phyloP scores from a whole-genome alignment of 1,284 basidiomycete genomes.

The Tetrapyrgos nigripes region DNA sequence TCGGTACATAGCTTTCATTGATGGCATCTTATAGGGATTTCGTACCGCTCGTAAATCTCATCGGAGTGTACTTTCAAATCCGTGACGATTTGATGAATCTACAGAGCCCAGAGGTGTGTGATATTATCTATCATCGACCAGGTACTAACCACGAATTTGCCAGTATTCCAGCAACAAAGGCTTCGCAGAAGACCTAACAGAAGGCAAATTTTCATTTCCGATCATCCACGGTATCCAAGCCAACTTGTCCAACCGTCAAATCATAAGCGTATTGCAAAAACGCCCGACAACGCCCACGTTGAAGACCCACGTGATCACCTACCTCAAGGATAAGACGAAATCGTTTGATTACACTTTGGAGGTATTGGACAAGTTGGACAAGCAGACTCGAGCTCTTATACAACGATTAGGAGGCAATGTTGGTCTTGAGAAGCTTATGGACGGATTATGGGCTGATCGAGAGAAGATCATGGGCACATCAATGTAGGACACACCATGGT shows the following conservation, averaged over 20 bases:
- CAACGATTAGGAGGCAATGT: conserved; percentile 55
- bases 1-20: too few species aligned
- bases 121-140: not conserved
- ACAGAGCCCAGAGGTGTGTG: not conserved
- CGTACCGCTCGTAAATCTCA: conserved; percentile 56
- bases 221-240: conserved; percentile 88
- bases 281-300: conserved; percentile 80
- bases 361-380: conserved; percentile 60
- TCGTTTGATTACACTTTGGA: conserved; percentile 74
- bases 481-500: too few species aligned
- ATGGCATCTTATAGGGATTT: not conserved
- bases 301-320: conserved; percentile 81
- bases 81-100: conserved; percentile 98
- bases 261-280: conserved; percentile 88
- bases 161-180: conserved; percentile 93
- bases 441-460: conserved; percentile 40
- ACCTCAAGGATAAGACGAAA: conserved; percentile 70
- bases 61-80: conserved; percentile 96
- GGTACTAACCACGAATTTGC: too few species aligned
- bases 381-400: conserved; percentile 52
- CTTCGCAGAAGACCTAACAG: conserved; percentile 93
- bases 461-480: not conserved
- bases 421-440: conserved; percentile 52
- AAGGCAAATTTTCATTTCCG: conserved; percentile 97
- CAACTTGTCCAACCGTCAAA: conserved; percentile 73